Percentiles rank a stretch among this genome's conserved stretches.
Conservation (phyloP, 2,329 filamentous ascomycete genomes). For the Beauveria sp. region DNA sequence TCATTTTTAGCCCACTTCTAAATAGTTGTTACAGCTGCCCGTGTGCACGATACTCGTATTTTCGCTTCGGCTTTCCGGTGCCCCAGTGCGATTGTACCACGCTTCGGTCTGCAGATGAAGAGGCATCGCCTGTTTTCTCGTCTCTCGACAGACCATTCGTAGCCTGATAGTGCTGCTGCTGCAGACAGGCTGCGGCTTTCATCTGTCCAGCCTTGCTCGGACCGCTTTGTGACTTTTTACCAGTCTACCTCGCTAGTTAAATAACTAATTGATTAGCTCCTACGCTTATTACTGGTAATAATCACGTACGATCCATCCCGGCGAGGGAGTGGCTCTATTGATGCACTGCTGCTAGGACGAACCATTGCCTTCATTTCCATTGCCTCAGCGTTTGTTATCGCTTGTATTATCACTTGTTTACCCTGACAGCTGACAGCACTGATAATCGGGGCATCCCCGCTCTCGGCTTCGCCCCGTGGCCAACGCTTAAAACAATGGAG, state of each 20-base stretch:
- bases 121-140: neutral
- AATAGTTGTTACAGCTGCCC: no score
- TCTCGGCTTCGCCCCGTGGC: neutral
- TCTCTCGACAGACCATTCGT: neutral
- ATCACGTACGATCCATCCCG: slow-evolving; percentile 7
- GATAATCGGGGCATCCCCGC: neutral
- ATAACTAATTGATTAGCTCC: neutral
- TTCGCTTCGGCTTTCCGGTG: no score
- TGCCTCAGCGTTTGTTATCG: neutral
- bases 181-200: neutral
- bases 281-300: neutral
- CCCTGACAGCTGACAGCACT: neutral
- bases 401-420: neutral
- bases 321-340: slow-evolving; percentile 3
- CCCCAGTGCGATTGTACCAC: no score
- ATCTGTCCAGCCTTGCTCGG: neutral
- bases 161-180: no score
- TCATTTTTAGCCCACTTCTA: no score
- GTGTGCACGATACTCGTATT: no score
- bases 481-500: neutral
- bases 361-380: neutral
- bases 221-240: neutral
- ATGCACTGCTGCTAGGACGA: neutral
- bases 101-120: neutral
- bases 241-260: neutral